phyloP scores from a whole-genome alignment of 352 stramenopile genomes.

The Blastocystis sp. region DNA sequence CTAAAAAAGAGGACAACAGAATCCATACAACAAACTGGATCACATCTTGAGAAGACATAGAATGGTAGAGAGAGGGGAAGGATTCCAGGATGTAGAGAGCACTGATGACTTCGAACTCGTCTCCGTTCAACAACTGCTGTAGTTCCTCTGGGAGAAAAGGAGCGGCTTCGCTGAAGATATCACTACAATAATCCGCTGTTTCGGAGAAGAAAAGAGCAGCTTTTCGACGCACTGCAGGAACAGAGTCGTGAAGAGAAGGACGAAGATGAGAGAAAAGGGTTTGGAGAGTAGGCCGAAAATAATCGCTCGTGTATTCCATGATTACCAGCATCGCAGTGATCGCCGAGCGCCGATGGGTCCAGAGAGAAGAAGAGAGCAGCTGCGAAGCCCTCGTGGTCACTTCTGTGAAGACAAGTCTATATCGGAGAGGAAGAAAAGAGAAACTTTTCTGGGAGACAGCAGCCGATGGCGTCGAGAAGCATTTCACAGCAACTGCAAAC shows the following conservation, averaged over 20 bases:
- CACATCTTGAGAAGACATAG: background rate
- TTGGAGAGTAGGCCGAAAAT: background rate
- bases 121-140: background rate
- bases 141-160: background rate
- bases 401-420: background rate
- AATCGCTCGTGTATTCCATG: slow-evolving; percentile 50
- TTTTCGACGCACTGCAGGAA: slow-evolving; percentile 31
- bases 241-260: background rate
- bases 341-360: background rate
- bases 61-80: background rate
- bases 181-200: background rate
- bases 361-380: background rate
- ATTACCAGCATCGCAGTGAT: slow-evolving; percentile 38
- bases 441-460: background rate
- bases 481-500: background rate
- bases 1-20: background rate
- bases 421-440: background rate
- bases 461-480: slow-evolving; percentile 25
- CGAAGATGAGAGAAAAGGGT: background rate
- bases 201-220: slow-evolving; percentile 51
- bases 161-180: background rate
- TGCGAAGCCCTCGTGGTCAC: background rate
- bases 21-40: background rate
- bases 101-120: slow-evolving; percentile 26
- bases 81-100: slow-evolving; percentile 36